A percentile compares a stretch with the other conserved stretches of the same genome.
phyloP scores from a whole-genome alignment of 805 yeast species.

The Citeromyces nyonsensis region DNA sequence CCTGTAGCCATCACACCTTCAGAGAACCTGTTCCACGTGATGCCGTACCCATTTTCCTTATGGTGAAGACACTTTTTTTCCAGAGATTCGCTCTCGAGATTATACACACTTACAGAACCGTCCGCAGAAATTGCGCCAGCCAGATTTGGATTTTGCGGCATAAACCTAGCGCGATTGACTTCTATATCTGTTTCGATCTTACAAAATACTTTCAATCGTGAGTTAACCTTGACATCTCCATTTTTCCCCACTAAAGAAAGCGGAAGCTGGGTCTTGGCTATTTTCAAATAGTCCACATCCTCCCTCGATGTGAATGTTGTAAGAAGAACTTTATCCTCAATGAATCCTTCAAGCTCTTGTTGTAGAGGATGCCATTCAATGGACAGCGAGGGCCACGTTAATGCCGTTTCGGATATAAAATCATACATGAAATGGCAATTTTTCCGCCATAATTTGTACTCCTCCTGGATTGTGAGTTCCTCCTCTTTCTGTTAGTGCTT shows the following conservation, averaged over 20 bases:
- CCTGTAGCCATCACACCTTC: slow-evolving; percentile 39
- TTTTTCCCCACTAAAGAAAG: slow-evolving; percentile 44
- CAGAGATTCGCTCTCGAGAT: slow-evolving; percentile 12
- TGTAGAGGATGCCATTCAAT: slow-evolving; percentile 57
- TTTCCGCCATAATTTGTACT: slow-evolving; percentile 68
- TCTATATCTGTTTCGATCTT: slow-evolving; percentile 51
- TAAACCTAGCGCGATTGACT: slow-evolving; percentile 56
- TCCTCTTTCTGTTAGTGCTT: slow-evolving; percentile 14
- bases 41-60: slow-evolving; percentile 57
- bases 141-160: slow-evolving; percentile 40
- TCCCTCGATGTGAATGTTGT: slow-evolving; percentile 69
- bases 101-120: slow-evolving; percentile 46
- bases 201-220: slow-evolving; percentile 27
- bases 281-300: slow-evolving; percentile 48
- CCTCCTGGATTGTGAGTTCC: slow-evolving; percentile 37
- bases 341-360: slow-evolving; percentile 1
- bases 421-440: slow-evolving; percentile 76
- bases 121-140: slow-evolving; percentile 56
- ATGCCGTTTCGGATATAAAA: slow-evolving; percentile 64
- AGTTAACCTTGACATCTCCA: slow-evolving; percentile 20
- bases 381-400: slow-evolving; percentile 73
- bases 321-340: slow-evolving; percentile 36
- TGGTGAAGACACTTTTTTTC: slow-evolving; percentile 30
- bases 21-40: slow-evolving; percentile 42
- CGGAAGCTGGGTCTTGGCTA: slow-evolving; percentile 50